Evolutionary conservation across 768 basidiomycete genomes (phyloP).

Genomic region (Filobasidium floriforme): DNA sequence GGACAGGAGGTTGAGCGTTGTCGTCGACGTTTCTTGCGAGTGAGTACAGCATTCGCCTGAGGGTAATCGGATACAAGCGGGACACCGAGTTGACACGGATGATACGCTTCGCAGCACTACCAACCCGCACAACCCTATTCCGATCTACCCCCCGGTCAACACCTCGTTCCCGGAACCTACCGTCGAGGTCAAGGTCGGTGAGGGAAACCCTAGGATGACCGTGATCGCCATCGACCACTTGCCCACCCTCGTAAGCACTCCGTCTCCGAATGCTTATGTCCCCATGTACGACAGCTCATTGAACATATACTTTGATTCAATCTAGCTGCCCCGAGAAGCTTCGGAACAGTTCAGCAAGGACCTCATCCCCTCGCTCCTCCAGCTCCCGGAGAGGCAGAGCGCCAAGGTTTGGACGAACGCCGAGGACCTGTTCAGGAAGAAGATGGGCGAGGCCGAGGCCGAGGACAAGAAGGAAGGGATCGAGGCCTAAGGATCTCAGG

Average conservation of each 20-base stretch:
- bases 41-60: conserved; percentile 23
- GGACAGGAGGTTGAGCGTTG: conserved; percentile 61
- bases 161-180: conserved; percentile 90
- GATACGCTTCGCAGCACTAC: conserved; percentile 54
- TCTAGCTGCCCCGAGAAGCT: conserved; percentile 80
- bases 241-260: conserved; percentile 68
- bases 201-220: conserved; percentile 60
- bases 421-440: conserved; percentile 69
- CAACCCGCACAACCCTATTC: conserved; percentile 96
- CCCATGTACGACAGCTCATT: too few relatives aligned
- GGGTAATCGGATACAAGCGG: neutral
- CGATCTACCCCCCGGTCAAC: conserved; percentile 76
- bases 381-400: conserved; percentile 60
- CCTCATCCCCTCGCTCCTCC: conserved; percentile 71
- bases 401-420: conserved; percentile 83
- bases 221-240: conserved; percentile 96
- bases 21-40: conserved; percentile 98
- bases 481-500: neutral
- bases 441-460: conserved; percentile 52
- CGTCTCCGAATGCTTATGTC: too few relatives aligned
- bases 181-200: conserved; percentile 75
- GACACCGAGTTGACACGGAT: neutral
- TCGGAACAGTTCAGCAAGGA: conserved; percentile 92
- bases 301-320: too few relatives aligned
- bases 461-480: conserved; percentile 34